phyloP scores from a whole-genome alignment of 805 yeast species.

The Metschnikowia lachancei region DNA sequence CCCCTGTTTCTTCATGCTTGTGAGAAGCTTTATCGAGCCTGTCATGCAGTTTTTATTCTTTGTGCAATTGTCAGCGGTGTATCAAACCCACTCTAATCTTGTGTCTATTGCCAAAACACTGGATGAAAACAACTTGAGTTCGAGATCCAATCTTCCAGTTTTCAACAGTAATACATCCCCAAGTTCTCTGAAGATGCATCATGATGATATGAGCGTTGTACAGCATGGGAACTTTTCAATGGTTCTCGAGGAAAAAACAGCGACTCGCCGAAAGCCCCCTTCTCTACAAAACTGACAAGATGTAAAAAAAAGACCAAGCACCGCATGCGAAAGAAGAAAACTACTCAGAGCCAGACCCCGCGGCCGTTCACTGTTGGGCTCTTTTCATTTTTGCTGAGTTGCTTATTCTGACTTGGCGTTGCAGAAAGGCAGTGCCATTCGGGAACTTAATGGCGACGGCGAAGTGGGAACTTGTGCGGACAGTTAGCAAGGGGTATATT shows the following conservation, averaged over 20 bases:
- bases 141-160: not conserved
- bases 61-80: conserved; percentile 34
- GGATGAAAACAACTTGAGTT: conserved; percentile 6
- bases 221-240: not conserved
- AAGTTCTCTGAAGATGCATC: not conserved
- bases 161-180: not conserved
- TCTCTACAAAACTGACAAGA: not conserved
- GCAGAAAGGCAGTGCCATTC: conserved; percentile 42
- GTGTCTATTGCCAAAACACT: conserved; percentile 16
- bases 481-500: conserved; percentile 33
- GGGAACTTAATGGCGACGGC: conserved; percentile 39
- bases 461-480: conserved; percentile 34
- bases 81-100: conserved; percentile 29
- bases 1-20: conserved; percentile 41
- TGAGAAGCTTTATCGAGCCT: conserved; percentile 30
- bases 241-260: not conserved
- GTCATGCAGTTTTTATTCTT: conserved; percentile 36
- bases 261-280: conserved; percentile 1
- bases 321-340: not conserved
- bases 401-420: conserved; percentile 44
- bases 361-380: conserved; percentile 35
- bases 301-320: not conserved
- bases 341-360: not conserved
- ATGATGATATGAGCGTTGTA: not conserved
- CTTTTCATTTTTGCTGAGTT: conserved; percentile 37